These are phyloP conservation scores for Conticribra weissflogii DNA, from an alignment of 108 stramenopile species.

Conservation along the genomic window DNA sequence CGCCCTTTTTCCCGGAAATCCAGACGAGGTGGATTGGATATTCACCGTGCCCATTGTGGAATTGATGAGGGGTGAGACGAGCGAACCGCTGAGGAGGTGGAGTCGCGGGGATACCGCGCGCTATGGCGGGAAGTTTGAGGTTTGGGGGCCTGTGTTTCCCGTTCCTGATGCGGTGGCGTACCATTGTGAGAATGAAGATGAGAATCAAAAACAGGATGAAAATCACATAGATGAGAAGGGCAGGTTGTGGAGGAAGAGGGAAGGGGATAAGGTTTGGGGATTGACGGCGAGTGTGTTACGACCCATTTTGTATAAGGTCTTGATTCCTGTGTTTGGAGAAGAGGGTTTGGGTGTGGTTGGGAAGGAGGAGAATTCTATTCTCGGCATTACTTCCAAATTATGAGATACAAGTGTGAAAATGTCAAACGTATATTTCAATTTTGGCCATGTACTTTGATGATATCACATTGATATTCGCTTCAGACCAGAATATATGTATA, in stretches of 20 bases:
- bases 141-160: constrained; percentile 63
- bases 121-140: constrained; percentile 9
- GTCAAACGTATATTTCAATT: no score
- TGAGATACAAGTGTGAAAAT: no score
- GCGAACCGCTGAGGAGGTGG: constrained; percentile 42
- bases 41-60: constrained; percentile 62
- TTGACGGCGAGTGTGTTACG: constrained; percentile 76
- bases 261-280: constrained; percentile 77
- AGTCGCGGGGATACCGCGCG: constrained; percentile 31
- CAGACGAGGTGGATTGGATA: constrained; percentile 73
- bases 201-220: no score
- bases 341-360: constrained; percentile 2
- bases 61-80: constrained; percentile 56
- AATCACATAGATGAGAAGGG: no score
- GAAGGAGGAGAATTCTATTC: no score
- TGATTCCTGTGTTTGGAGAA: constrained; percentile 61
- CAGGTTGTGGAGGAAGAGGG: constrained; percentile 27
- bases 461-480: no score
- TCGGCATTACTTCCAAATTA: no score
- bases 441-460: no score
- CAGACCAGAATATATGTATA: no score
- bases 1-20: constrained; percentile 63
- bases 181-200: no score
- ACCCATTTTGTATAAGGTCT: constrained; percentile 67
- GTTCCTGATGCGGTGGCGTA: constrained; percentile 23